Evolutionary conservation across 2,329 filamentous ascomycete genomes (phyloP).

Genomic region (Arthrobotrys megalospora): DNA sequence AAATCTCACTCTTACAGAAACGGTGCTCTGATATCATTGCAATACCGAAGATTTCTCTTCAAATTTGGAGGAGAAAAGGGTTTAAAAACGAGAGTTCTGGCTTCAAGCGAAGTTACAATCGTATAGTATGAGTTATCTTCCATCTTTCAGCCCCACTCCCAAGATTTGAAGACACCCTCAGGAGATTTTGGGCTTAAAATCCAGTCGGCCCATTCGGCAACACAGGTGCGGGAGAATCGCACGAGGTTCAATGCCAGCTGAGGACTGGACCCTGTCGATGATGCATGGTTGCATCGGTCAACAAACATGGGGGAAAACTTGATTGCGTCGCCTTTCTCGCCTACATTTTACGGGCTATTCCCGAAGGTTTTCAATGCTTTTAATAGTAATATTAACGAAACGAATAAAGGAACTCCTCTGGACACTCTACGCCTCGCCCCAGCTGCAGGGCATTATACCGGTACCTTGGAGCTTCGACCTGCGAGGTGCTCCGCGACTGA

Average conservation of each 20-base stretch:
- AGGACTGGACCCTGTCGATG: slow-evolving; percentile 50
- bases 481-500: not conserved
- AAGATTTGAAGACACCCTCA: slow-evolving; percentile 15
- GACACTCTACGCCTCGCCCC: not conserved
- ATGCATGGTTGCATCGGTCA: slow-evolving; percentile 46
- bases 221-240: slow-evolving; percentile 31
- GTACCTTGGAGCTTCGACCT: not conserved
- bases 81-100: not conserved
- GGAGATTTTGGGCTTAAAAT: slow-evolving; percentile 6
- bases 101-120: not conserved
- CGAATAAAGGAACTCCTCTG: slow-evolving; percentile 13
- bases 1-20: not conserved
- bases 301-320: slow-evolving; percentile 21
- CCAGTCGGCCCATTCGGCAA: slow-evolving; percentile 24
- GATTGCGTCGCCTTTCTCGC: slow-evolving; percentile 33
- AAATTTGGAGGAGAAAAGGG: not conserved
- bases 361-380: slow-evolving; percentile 11
- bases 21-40: too few relatives aligned
- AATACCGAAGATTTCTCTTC: too few relatives aligned
- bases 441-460: too few relatives aligned
- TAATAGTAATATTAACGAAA: slow-evolving; percentile 41
- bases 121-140: too few relatives aligned
- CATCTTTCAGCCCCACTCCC: not conserved
- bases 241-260: slow-evolving; percentile 37
- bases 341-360: not conserved